phyloP scores from a whole-genome alignment of 331 rosid genomes.

The Malus hybrid region DNA sequence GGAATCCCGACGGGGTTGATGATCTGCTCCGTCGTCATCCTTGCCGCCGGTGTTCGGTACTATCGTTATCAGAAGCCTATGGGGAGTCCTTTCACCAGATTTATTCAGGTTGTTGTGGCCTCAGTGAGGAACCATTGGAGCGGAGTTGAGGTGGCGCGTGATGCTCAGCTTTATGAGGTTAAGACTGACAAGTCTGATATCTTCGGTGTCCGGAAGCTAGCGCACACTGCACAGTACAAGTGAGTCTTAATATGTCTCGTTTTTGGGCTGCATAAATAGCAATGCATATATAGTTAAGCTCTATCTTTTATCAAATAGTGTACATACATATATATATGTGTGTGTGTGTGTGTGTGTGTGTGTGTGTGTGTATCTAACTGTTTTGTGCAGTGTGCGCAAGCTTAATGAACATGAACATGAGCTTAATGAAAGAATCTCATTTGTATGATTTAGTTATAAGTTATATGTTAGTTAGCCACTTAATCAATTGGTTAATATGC shows the following conservation, averaged over 20 bases:
- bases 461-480: not conserved
- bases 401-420: not conserved
- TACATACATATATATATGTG: too few species aligned
- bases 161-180: conserved; percentile 35
- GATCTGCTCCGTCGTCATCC: conserved; percentile 23
- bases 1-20: conserved; percentile 30
- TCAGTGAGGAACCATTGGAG: conserved; percentile 32
- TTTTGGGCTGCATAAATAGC: not conserved
- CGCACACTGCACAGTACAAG: conserved; percentile 41
- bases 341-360: too few species aligned
- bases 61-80: conserved; percentile 51
- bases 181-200: conserved; percentile 36
- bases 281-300: not conserved
- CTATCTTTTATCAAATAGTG: not conserved
- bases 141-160: conserved; percentile 14
- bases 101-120: conserved; percentile 37
- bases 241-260: not conserved
- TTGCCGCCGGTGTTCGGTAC: conserved; percentile 20
- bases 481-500: not conserved
- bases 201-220: conserved; percentile 33
- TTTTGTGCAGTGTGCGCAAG: not conserved
- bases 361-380: not conserved
- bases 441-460: not conserved
- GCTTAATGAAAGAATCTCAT: not conserved
- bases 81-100: conserved; percentile 64